phyloP scores from a whole-genome alignment of 495 filamentous ascomycete genomes.

The Penicillium psychrofluorescens region DNA sequence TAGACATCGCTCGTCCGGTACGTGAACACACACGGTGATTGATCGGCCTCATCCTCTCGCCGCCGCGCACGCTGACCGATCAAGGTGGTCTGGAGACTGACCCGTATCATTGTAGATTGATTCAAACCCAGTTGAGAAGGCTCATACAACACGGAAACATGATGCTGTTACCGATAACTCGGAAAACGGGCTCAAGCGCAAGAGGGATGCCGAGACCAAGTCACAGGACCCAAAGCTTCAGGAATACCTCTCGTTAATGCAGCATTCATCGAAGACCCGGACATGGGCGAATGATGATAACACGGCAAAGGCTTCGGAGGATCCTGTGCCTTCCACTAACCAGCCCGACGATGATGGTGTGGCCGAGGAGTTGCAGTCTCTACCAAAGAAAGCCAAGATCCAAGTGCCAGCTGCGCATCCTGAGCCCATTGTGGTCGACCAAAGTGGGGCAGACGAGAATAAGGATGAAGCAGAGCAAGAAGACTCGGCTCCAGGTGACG shows the following conservation, averaged over 20 bases:
- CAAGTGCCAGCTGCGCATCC: conserved; percentile 11
- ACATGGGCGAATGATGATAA: conserved; percentile 57
- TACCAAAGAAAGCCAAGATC: conserved; percentile 35
- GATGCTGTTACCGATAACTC: conserved; percentile 19
- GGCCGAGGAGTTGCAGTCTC: conserved; percentile 34
- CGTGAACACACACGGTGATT: conserved; percentile 19
- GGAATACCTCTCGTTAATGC: conserved; percentile 83
- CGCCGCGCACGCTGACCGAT: conserved; percentile 36
- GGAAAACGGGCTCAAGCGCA: conserved; percentile 46
- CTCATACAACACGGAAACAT: conserved; percentile 25
- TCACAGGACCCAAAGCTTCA: conserved; percentile 68
- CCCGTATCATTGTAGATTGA: conserved; percentile 34
- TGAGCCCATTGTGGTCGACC: conserved; percentile 21
- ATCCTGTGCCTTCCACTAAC: conserved; percentile 14
- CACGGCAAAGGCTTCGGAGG: conserved; percentile 25
- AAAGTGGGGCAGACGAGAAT: conserved; percentile 8
- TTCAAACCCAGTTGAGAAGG: conserved; percentile 26
- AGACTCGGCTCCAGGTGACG: conserved; percentile 12
- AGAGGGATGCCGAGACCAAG: conserved; percentile 37
- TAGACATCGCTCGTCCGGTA: conserved; percentile 87
- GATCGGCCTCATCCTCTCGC: conserved; percentile 10
- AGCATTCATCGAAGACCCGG: conserved; percentile 56
- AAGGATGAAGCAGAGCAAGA: conserved; percentile 5
- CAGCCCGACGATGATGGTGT: conserved; percentile 15
- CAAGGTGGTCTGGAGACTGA: conserved; percentile 42